Evolutionary conservation across 768 basidiomycete genomes (phyloP).

Genomic region (Hirschioporus abietinus): DNA sequence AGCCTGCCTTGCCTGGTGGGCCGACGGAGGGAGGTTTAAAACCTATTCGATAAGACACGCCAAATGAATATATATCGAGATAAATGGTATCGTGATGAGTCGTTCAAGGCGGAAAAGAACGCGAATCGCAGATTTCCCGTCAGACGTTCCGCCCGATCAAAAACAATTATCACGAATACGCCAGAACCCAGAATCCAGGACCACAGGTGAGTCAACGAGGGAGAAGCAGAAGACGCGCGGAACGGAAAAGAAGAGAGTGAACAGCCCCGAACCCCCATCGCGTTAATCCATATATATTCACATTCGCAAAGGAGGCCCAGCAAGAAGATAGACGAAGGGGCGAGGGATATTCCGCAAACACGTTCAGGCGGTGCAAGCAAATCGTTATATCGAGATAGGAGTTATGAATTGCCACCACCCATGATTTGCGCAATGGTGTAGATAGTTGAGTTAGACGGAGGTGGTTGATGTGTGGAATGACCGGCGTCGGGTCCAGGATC

Average conservation of each 20-base stretch:
- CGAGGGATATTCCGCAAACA: too few relatives aligned
- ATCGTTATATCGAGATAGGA: conserved; percentile 1
- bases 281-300: neutral
- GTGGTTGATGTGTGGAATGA: neutral
- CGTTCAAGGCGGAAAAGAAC: neutral
- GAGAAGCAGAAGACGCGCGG: neutral
- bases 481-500: neutral
- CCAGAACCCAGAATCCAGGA: too few relatives aligned
- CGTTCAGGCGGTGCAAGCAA: neutral
- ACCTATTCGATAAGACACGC: neutral
- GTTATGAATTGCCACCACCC: neutral
- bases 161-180: too few relatives aligned
- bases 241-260: neutral
- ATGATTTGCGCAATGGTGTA: neutral
- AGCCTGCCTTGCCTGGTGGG: neutral
- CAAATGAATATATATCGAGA: neutral
- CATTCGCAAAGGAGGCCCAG: neutral
- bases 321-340: too few relatives aligned
- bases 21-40: conserved; percentile 2
- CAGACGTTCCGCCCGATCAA: neutral
- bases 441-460: neutral
- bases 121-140: neutral
- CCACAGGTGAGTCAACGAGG: too few relatives aligned
- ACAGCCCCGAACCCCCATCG: neutral
- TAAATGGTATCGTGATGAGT: neutral